These are phyloP conservation scores for Sporisorium exsertum DNA, from an alignment of 1,284 basidiomycete species.

Conservation along the genomic window DNA sequence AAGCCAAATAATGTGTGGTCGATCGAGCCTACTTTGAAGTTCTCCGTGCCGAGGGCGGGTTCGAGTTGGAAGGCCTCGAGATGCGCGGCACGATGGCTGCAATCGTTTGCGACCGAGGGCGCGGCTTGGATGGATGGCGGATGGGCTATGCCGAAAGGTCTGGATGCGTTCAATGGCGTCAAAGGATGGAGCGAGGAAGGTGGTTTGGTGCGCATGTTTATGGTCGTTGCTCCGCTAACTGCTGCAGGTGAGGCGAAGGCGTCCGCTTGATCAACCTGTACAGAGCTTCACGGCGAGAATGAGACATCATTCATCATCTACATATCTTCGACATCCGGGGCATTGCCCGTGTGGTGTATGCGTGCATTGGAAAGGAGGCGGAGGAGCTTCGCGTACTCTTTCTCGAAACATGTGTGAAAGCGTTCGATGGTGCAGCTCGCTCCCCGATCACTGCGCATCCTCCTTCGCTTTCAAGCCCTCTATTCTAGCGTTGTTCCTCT, in stretches of 20 bases:
- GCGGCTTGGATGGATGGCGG: slow-evolving; percentile 55
- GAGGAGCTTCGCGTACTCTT: too few relatives aligned
- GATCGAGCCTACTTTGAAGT: slow-evolving; percentile 44
- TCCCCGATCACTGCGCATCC: neutral
- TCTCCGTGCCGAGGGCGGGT: slow-evolving; percentile 37
- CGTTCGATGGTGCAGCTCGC: neutral
- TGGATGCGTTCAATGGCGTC: slow-evolving; percentile 56
- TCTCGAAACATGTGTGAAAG: too few relatives aligned
- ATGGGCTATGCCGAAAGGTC: slow-evolving; percentile 22
- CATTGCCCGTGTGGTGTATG: too few relatives aligned
- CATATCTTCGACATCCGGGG: neutral
- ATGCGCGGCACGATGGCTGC: slow-evolving; percentile 61
- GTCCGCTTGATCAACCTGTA: neutral
- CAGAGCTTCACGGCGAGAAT: neutral
- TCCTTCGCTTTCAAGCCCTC: slow-evolving; percentile 15
- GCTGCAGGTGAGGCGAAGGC: neutral
- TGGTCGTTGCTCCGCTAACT: slow-evolving; percentile 50
- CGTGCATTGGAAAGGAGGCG: neutral
- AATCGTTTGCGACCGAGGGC: slow-evolving; percentile 44
- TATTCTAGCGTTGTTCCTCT: slow-evolving; percentile 58
- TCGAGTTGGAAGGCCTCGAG: slow-evolving; percentile 17
- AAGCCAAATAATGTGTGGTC: slow-evolving; percentile 48
- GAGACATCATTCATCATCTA: neutral
- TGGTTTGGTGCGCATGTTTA: slow-evolving; percentile 52
- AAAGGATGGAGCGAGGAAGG: slow-evolving; percentile 58